Base-by-base conservation (phyloP, 148 eudicot species). In the Chenopodium formosanum region DNA sequence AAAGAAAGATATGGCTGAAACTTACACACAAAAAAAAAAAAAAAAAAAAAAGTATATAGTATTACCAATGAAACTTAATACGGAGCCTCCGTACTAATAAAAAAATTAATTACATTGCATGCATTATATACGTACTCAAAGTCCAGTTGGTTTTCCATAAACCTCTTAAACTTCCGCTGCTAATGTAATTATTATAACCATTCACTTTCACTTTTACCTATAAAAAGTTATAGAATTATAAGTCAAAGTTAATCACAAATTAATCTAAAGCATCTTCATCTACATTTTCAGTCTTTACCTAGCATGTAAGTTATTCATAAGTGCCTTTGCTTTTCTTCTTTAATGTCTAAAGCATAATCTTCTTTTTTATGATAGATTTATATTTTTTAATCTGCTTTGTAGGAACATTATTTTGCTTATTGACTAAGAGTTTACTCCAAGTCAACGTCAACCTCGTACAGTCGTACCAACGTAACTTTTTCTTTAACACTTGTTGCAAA, bases 391-490 rank as follows among this genome's bases (percentile, higher is more conserved):
- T 68, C 16, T 69, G 40, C 72, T 13, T 69, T 69, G 32, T 14
- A 8, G 44, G 72, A 32, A 32, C 40, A 34, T 34, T 34, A 69
- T 69, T 9, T 22, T 31, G 44, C 70, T 67, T n/a, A 13, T 9
- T 67, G 72, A 29, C 72, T 69, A 69, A 69, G 72, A 12, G 72
- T 69, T 29, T 69, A 69, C 72, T 69, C 44, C 72, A 4, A 27
- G 72, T 10, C 72, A 69, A 69, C 72, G 72, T 27, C 72, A 69
- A 69, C 72, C 44, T 27, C 17, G 44, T 27, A 27, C 29, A 27
- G 29, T 27, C 29, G 29, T 69, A 69, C 73, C 5, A 29, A 3
- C 47, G 27, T 69, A 27, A 69, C 46, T 3, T 69, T 69, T 32
- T 14, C 22, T 69, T 32, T 22, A 60, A 48, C 12, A 48, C 12